These are phyloP conservation scores for Pterulicium gracile DNA, from an alignment of 1,284 basidiomycete genomes.

Conservation along the genomic window DNA sequence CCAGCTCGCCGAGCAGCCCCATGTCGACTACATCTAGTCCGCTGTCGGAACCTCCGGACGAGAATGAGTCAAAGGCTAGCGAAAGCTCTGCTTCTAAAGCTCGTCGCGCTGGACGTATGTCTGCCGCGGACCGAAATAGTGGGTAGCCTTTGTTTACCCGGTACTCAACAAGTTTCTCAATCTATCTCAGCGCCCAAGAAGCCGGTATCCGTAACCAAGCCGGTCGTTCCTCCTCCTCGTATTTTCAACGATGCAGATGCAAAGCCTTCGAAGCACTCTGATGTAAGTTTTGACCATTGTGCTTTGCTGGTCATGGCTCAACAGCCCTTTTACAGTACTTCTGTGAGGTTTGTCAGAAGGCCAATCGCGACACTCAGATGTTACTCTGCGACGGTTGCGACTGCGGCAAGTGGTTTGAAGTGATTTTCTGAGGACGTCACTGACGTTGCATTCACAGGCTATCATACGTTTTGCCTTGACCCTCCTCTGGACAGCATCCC, in stretches of 20 bases:
- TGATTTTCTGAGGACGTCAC: conserved; percentile 3
- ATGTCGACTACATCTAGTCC: conserved; percentile 62
- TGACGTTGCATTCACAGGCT: conserved; percentile 41
- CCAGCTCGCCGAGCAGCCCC: conserved; percentile 58
- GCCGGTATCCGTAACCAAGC: conserved; percentile 14
- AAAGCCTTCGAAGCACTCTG: too few relatives aligned
- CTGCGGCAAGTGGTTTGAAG: conserved; percentile 51
- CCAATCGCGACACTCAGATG: conserved; percentile 84
- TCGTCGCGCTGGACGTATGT: conserved; percentile 28
- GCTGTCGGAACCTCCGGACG: conserved; percentile 72
- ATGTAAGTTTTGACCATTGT: too few relatives aligned
- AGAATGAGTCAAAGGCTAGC: conserved; percentile 45
- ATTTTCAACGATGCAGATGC: conserved; percentile 18
- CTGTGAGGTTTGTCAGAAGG: conserved; percentile 88
- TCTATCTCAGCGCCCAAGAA: conserved; percentile 29
- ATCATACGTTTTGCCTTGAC: conserved; percentile 94
- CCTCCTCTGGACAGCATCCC: conserved; percentile 82
- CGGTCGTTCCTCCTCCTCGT: conserved; percentile 21
- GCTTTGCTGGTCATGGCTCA: conserved; percentile 25
- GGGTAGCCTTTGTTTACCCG: neutral
- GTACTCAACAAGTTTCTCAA: too few relatives aligned
- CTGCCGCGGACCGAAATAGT: conserved; percentile 9
- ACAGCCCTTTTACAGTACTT: conserved; percentile 37
- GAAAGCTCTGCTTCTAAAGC: conserved; percentile 12
- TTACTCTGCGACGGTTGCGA: conserved; percentile 96